Base-by-base conservation (phyloP, 768 basidiomycete species). In the Auriscalpium orientale region DNA sequence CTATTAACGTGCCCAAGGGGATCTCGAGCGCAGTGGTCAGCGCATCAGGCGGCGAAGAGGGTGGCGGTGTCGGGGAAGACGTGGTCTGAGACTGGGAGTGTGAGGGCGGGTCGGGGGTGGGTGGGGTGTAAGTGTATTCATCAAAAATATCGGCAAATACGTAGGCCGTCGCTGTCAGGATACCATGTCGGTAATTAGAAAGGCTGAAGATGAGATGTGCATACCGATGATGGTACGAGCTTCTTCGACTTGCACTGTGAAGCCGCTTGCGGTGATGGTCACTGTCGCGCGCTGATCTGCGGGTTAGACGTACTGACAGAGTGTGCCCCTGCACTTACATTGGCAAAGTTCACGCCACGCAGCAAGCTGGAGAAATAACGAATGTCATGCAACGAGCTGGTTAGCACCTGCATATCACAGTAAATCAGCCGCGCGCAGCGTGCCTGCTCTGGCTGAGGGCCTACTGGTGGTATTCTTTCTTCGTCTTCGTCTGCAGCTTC, bases 201-300 rank as follows among this genome's bases (percentile, higher is more conserved):
- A 35, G 34, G 5, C n/a, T 13, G n/a, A 51, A 33, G 3, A 34
- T 22, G 37, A 33, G 50, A 36, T 3, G 43, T 49, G 70, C 76
- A 58, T 65, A 91, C 94, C 94, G 33, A 88, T 75, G 8, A 95
- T 74, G 1, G 87, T 84, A 37, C 87, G 79, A 1, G 89, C 83
- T 68, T 97, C 93, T 71, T 98, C 92, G 10, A 91, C 92, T 18
- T 82, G 81, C 33, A 97, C 78, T 12, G 81, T 80, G 59, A 97
- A 71, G 1, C 92, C 94, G 43, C 76, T 73, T 16, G 78, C 73
- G 21, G 81, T 78, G n/a, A 93, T 77, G 12, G 79, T 83, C 46
- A 97, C 74, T 0, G 82, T 87, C 15, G 89, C 94, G 59, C 84
- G 78, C 89, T 91, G 38, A 55, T 46, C 35, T 33, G 20, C 35